phyloP scores from a whole-genome alignment of 495 filamentous ascomycete genomes.

The Parathielavia appendiculata region DNA sequence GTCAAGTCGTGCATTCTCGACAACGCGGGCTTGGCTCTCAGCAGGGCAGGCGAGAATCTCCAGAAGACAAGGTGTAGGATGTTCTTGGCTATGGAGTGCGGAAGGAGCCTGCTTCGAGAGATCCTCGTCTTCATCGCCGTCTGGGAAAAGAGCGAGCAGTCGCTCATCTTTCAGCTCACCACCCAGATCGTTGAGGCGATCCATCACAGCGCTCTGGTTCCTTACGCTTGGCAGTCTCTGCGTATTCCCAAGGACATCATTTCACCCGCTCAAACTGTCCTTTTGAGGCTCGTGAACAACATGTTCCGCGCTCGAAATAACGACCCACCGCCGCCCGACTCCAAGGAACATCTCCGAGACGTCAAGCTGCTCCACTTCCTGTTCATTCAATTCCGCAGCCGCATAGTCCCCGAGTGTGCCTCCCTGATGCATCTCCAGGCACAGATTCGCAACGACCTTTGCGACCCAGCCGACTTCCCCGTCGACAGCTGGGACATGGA shows the following conservation, averaged over 20 bases:
- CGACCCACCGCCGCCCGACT: conserved; percentile 49
- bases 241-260: conserved; percentile 92
- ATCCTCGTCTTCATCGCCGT: conserved; percentile 93
- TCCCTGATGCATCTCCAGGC: conserved; percentile 90
- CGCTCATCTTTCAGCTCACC: conserved; percentile 91
- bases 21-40: conserved; percentile 52
- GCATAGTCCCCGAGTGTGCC: conserved; percentile 86
- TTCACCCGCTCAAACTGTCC: conserved; percentile 85
- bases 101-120: conserved; percentile 80
- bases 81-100: conserved; percentile 77
- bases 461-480: conserved; percentile 70
- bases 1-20: conserved; percentile 84
- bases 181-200: conserved; percentile 92
- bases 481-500: conserved; percentile 97
- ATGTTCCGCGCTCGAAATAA: conserved; percentile 70
- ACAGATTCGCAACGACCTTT: conserved; percentile 59
- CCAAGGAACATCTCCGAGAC: conserved; percentile 44
- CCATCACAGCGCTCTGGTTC: conserved; percentile 78
- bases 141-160: conserved; percentile 88
- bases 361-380: conserved; percentile 74
- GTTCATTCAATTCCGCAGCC: conserved; percentile 84
- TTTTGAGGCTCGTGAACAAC: conserved; percentile 81
- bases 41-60: conserved; percentile 61
- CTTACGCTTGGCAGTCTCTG: conserved; percentile 84
- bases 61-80: conserved; percentile 84